Evolutionary conservation across 257 asterid species (phyloP), one percentile per base, ranked within the genome.

Genomic region (Solanum corneliomulleri): DNA sequence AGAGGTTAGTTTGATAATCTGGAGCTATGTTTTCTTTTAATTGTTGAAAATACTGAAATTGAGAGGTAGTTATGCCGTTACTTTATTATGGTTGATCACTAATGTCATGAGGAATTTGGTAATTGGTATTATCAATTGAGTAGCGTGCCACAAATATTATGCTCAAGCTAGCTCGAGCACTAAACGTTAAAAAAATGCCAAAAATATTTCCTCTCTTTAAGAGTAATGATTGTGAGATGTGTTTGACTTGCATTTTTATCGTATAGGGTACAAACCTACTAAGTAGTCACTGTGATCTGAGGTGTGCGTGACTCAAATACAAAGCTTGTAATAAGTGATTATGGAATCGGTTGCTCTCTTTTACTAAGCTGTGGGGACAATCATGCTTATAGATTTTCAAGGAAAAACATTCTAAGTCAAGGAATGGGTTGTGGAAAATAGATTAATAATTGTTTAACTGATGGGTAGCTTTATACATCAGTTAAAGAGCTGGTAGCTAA

Each of bases 1-100:
- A 33, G 99, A 97, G 98, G 99, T 97, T 87, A 82, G 95, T 88
- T 64, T 33, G 84, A 52, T 76, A 49, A 72, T 85, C 21, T 82
- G 64, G 11, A 81, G 31, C 85, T 29, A 6, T 29, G 0, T 6
- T 49, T 29, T 31, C 45, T 29, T 29, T 3, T 29, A 29, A n/a
- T 16, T 80, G 25, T 80, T n/a, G 9, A 81, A 29, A 29, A 9
- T 8, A 25, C 45, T 44, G 11, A 80, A 9, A 18, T 27, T 10
- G 31, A 11, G 29, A 49, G 4, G 45, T 0, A 27, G 45, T 27
- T 49, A 18, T 81, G 39, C 85, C 2, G 18, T 31, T 49, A 18
- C 18, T 16, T 78, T 29, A 11, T 80, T 18, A 49, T 18, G 69
- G 85, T 9, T 80, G 62, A 80, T 78, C 66, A 47, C 44, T 80